These are phyloP conservation scores for Coemansia sp. DNA, from an alignment of 192 early-diverging fungal species.

Conservation along the genomic window DNA sequence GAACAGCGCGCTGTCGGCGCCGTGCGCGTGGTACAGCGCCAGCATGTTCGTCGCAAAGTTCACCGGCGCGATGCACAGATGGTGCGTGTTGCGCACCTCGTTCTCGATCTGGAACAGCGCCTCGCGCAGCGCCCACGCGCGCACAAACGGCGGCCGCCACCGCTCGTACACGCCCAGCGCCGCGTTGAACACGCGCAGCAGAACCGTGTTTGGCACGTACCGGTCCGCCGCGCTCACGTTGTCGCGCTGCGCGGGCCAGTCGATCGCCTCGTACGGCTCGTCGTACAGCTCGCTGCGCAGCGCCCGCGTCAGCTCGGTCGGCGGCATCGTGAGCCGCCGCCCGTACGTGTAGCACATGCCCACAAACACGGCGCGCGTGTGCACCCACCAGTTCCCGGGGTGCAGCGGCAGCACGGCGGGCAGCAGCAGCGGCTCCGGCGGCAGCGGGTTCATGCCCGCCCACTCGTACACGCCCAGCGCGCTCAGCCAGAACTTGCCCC, in stretches of 20 bases:
- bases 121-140: slow-evolving; percentile 69
- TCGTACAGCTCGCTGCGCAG: slow-evolving; percentile 89
- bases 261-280: slow-evolving; percentile 80
- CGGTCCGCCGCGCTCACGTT: slow-evolving; percentile 80
- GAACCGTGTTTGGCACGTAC: slow-evolving; percentile 77
- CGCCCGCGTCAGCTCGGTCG: slow-evolving; percentile 67
- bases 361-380: slow-evolving; percentile 91
- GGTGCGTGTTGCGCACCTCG: slow-evolving; percentile 89
- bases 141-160: slow-evolving; percentile 55
- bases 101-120: slow-evolving; percentile 77
- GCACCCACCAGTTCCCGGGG: slow-evolving; percentile 93
- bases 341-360: slow-evolving; percentile 95
- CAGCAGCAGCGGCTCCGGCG: slow-evolving; percentile 87
- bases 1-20: slow-evolving; percentile 79
- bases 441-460: slow-evolving; percentile 94
- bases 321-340: slow-evolving; percentile 55
- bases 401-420: slow-evolving; percentile 80
- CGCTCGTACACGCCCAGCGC: slow-evolving; percentile 71
- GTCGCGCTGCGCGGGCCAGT: slow-evolving; percentile 78
- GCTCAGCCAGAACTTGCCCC: slow-evolving; percentile 99
- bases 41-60: slow-evolving; percentile 94
- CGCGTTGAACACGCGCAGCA: slow-evolving; percentile 76
- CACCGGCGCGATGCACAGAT: slow-evolving; percentile 90
- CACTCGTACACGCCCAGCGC: slow-evolving; percentile 91
- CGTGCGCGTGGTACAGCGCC: slow-evolving; percentile 80